These are phyloP conservation scores for Pilatotrama ljubarskyi DNA, from an alignment of 768 basidiomycete genomes.

Conservation along the genomic window DNA sequence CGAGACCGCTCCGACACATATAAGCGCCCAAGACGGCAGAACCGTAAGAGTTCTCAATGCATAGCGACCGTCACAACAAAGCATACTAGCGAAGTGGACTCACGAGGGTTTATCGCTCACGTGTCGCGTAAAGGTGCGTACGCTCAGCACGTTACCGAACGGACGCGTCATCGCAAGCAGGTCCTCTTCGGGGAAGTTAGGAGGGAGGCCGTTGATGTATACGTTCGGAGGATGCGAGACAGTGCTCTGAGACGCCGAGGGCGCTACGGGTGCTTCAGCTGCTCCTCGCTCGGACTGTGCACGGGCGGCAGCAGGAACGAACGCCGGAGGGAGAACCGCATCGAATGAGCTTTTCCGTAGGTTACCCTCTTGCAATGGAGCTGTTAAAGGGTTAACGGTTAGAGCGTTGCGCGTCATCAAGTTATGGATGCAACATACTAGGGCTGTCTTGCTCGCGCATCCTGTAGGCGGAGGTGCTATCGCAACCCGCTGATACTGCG, in stretches of 20 bases:
- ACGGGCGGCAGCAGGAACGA: constrained; percentile 8
- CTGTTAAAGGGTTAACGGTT: background rate
- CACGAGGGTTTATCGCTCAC: constrained; percentile 68
- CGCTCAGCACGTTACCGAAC: constrained; percentile 76
- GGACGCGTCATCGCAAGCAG: constrained; percentile 68
- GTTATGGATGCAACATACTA: background rate
- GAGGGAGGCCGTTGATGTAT: constrained; percentile 86
- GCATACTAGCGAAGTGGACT: constrained; percentile 26
- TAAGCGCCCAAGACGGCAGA: too few species aligned
- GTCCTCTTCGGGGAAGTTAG: constrained; percentile 80
- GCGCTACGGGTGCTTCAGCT: background rate
- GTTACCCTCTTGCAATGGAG: constrained; percentile 1
- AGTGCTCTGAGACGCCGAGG: background rate
- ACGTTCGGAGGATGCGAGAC: constrained; percentile 57
- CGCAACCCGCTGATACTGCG: background rate
- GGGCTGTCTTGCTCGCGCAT: constrained; percentile 2
- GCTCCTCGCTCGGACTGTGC: background rate
- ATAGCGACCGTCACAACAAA: background rate
- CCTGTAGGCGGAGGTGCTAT: background rate
- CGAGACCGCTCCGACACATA: too few species aligned
- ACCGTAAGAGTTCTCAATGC: too few species aligned
- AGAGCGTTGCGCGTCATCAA: background rate
- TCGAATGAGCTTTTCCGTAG: background rate
- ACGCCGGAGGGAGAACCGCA: constrained; percentile 11
- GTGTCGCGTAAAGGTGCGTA: constrained; percentile 81